phyloP scores from a whole-genome alignment of 2,329 filamentous ascomycete species.

The Trichophaea hybrida region DNA sequence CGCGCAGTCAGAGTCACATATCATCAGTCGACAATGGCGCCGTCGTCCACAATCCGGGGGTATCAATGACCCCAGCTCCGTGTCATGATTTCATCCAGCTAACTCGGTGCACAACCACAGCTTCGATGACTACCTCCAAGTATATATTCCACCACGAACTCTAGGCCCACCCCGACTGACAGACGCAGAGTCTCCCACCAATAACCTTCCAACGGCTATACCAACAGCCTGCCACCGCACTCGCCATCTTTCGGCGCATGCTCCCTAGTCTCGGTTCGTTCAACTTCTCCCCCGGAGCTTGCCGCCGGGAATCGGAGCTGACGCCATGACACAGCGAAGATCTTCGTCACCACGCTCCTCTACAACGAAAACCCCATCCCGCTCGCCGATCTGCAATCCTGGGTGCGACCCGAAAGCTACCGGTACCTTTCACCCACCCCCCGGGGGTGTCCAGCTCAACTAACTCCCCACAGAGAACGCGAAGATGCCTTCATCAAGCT shows the following conservation, averaged over 20 bases:
- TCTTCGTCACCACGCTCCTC: slow-evolving; percentile 85
- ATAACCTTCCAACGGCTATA: slow-evolving; percentile 85
- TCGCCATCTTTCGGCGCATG: slow-evolving; percentile 96
- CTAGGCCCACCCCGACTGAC: background rate
- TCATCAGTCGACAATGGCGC: background rate
- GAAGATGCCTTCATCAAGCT: slow-evolving; percentile 73
- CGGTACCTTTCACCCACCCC: slow-evolving; percentile 32
- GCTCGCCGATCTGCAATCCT: slow-evolving; percentile 66
- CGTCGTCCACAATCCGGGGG: background rate
- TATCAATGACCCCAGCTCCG: background rate
- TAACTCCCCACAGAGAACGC: slow-evolving; percentile 45
- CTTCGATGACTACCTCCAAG: slow-evolving; percentile 8
- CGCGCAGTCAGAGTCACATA: background rate
- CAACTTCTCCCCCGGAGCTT: background rate
- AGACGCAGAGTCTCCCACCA: slow-evolving; percentile 72
- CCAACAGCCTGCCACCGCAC: slow-evolving; percentile 84
- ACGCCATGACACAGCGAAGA: slow-evolving; percentile 48
- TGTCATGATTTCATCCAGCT: background rate
- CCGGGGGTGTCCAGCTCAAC: background rate
- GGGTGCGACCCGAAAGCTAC: slow-evolving; percentile 58
- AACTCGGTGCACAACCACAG: background rate
- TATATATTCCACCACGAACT: background rate
- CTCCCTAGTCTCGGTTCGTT: slow-evolving; percentile 67
- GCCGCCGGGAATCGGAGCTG: background rate
- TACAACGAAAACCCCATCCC: slow-evolving; percentile 74